Percentiles rank a stretch among this genome's conserved stretches.
Conservation (phyloP, 2,329 filamentous ascomycete genomes). For the Cercospora sp. region DNA sequence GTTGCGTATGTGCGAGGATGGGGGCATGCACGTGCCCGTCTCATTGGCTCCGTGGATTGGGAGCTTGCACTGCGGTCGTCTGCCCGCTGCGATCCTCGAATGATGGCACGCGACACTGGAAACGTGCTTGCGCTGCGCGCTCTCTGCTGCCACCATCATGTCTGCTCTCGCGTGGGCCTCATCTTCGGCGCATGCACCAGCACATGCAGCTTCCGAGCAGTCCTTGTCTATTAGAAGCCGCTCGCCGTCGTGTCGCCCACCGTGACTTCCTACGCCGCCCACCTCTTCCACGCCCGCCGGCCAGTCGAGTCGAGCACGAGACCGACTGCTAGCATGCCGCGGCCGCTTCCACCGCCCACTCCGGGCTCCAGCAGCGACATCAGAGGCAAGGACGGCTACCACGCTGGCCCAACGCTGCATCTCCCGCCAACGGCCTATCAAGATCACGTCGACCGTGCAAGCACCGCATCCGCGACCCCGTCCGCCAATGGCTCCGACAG, state of each 20-base stretch:
- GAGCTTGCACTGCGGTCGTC: not conserved
- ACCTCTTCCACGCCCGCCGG: slow-evolving; percentile 32
- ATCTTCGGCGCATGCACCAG: slow-evolving; percentile 13
- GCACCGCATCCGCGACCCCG: slow-evolving; percentile 50
- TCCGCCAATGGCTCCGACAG: slow-evolving; percentile 50
- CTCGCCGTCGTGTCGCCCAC: slow-evolving; percentile 24
- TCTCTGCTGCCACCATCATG: slow-evolving; percentile 13
- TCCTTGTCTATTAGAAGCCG: slow-evolving; percentile 5
- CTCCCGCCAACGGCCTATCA: slow-evolving; percentile 72
- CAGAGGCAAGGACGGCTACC: slow-evolving; percentile 64
- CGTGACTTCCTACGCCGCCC: slow-evolving; percentile 33
- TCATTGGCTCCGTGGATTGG: slow-evolving; percentile 1
- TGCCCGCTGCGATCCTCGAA: slow-evolving; percentile 10
- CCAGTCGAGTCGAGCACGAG: slow-evolving; percentile 25
- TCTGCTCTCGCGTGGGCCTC: slow-evolving; percentile 8
- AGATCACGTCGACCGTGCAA: slow-evolving; percentile 44
- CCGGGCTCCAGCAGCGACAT: slow-evolving; percentile 80
- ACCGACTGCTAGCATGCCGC: slow-evolving; percentile 57
- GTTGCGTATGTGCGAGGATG: not conserved
- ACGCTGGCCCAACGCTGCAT: slow-evolving; percentile 68
- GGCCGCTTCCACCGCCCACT: slow-evolving; percentile 67
- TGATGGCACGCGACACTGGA: slow-evolving; percentile 23
- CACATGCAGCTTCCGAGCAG: slow-evolving; percentile 2
- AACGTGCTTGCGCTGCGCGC: slow-evolving; percentile 18
- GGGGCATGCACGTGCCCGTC: slow-evolving; percentile 11